Evolutionary conservation across 2,329 filamentous ascomycete genomes (phyloP).

Genomic region (Fusarium camptoceras): DNA sequence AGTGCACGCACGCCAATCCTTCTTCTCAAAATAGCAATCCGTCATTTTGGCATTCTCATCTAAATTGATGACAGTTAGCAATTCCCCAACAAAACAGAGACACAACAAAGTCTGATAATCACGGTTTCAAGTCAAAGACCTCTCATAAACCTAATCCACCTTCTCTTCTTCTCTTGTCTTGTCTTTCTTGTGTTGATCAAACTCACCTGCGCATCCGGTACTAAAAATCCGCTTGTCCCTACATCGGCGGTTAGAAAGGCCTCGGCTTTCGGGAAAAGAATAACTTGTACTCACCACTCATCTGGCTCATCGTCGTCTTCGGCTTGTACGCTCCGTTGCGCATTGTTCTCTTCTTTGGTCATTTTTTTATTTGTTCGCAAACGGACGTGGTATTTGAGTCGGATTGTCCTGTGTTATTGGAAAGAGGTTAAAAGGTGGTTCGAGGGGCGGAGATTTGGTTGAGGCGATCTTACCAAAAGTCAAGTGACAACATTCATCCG

Average conservation of each 20-base stretch:
- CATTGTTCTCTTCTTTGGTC: slow-evolving; percentile 67
- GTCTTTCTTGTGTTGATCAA: background rate
- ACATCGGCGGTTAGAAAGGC: slow-evolving; percentile 42
- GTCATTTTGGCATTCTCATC: slow-evolving; percentile 92
- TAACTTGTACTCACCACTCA: slow-evolving; percentile 77
- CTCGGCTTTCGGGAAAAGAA: slow-evolving; percentile 39
- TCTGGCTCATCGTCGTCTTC: slow-evolving; percentile 82
- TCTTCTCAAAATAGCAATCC: slow-evolving; percentile 95
- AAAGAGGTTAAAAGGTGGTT: slow-evolving; percentile 38
- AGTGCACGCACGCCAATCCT: slow-evolving; percentile 92
- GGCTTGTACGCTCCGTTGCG: slow-evolving; percentile 52
- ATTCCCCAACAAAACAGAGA: slow-evolving; percentile 30
- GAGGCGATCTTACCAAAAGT: slow-evolving; percentile 35
- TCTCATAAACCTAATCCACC: background rate
- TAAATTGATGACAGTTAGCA: slow-evolving; percentile 53
- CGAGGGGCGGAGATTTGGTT: slow-evolving; percentile 39
- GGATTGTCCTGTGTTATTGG: slow-evolving; percentile 8
- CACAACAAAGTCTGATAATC: background rate
- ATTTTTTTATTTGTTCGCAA: slow-evolving; percentile 45
- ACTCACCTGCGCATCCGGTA: slow-evolving; percentile 88
- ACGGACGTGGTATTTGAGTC: background rate
- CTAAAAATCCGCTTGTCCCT: slow-evolving; percentile 99
- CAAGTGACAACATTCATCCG: slow-evolving; percentile 38
- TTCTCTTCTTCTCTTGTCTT: background rate
- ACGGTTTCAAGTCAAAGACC: background rate